phyloP scores from a whole-genome alignment of 83 land plant genomes.

The Picea mariana region DNA sequence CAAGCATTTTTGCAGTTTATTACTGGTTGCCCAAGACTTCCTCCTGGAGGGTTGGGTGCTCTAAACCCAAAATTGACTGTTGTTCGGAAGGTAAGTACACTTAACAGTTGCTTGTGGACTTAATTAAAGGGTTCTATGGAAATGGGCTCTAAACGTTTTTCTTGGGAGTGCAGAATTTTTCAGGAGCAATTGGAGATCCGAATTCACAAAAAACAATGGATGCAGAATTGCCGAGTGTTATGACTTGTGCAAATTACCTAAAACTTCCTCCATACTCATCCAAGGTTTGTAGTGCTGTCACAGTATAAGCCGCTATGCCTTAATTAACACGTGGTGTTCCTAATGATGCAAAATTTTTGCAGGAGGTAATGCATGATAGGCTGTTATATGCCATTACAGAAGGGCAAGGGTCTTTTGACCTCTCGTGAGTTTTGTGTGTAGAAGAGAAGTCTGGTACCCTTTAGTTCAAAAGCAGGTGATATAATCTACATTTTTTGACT shows the following conservation, averaged over 20 bases:
- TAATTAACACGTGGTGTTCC: background rate
- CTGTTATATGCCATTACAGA: constrained; percentile 94
- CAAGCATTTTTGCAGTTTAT: constrained; percentile 91
- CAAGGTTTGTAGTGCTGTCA: constrained; percentile 47
- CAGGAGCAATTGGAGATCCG: background rate
- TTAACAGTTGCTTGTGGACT: background rate
- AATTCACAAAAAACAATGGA: constrained; percentile 37
- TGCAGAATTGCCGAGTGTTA: constrained; percentile 92
- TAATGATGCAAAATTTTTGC: constrained; percentile 22
- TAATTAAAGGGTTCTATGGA: background rate
- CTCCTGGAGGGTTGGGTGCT: constrained; percentile 93
- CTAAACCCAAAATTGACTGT: constrained; percentile 94
- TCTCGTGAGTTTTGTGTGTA: constrained; percentile 52
- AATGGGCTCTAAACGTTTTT: constrained; percentile 1
- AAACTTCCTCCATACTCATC: constrained; percentile 97
- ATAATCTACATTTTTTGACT: no score
- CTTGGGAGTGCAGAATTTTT: background rate
- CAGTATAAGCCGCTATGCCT: background rate
- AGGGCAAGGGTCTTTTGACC: constrained; percentile 99
- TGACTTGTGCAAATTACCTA: constrained; percentile 99
- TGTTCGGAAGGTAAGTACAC: constrained; percentile 81
- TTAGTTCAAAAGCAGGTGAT: no score
- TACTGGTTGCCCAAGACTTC: constrained; percentile 97
- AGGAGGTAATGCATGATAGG: constrained; percentile 89
- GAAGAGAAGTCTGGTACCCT: background rate